phyloP scores from a whole-genome alignment of 768 basidiomycete genomes.

The Boletus fagicola region DNA sequence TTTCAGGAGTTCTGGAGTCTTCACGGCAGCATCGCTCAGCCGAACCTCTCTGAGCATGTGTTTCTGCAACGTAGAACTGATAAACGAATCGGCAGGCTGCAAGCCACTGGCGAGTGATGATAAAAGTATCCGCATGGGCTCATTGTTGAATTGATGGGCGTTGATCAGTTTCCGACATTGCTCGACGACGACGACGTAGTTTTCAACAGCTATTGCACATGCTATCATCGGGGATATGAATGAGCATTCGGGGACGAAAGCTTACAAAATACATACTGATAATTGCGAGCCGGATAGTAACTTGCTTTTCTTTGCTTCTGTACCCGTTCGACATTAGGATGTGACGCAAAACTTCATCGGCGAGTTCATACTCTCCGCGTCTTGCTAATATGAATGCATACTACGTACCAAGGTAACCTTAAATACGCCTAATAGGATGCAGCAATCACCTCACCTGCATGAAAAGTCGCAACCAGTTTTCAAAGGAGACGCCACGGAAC shows the following conservation, averaged over 20 bases:
- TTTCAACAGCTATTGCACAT: conserved; percentile 60
- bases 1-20: conserved; percentile 54
- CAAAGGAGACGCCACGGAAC: conserved; percentile 80
- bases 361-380: conserved; percentile 59
- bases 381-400: conserved; percentile 70
- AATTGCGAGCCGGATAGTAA: conserved; percentile 70
- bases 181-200: conserved; percentile 62
- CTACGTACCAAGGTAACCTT: conserved; percentile 37
- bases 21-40: conserved; percentile 62
- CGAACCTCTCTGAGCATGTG: conserved; percentile 79
- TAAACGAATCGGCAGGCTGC: conserved; percentile 70
- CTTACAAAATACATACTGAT: conserved; percentile 50
- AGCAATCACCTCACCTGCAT: conserved; percentile 59
- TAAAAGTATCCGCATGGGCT: conserved; percentile 76
- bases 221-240: conserved; percentile 43
- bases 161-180: conserved; percentile 75
- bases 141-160: conserved; percentile 80
- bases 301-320: conserved; percentile 56
- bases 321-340: conserved; percentile 73
- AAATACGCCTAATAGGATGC: conserved; percentile 1
- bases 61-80: conserved; percentile 77
- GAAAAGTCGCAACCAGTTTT: conserved; percentile 81
- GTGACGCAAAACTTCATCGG: conserved; percentile 75
- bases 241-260: background rate
- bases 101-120: conserved; percentile 71